These are phyloP conservation scores for Vigna trinervia DNA, from an alignment of 306 rosid species.

Conservation along the genomic window DNA sequence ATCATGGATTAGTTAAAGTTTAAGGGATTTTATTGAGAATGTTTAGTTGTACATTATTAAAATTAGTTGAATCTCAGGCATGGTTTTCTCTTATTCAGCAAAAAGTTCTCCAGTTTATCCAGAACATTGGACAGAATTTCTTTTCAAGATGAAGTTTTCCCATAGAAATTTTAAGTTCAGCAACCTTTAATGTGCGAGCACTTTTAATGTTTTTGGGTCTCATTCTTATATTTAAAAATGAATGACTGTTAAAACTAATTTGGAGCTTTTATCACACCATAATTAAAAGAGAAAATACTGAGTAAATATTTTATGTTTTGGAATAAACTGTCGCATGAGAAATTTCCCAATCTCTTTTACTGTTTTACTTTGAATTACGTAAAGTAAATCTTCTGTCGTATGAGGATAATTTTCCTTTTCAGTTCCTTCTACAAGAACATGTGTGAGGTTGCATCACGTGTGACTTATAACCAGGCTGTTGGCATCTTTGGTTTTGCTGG, in stretches of 20 bases:
- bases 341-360: neutral
- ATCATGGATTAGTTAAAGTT: neutral
- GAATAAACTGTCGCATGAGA: neutral
- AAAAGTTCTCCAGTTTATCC: neutral
- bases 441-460: slow-evolving; percentile 79
- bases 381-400: neutral
- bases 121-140: neutral
- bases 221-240: neutral
- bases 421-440: slow-evolving; percentile 88
- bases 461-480: slow-evolving; percentile 88
- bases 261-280: slow-evolving; percentile 14
- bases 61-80: neutral
- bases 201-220: neutral
- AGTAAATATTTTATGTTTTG: neutral
- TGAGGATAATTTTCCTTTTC: slow-evolving; percentile 47
- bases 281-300: neutral
- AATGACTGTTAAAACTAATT: neutral
- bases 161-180: neutral
- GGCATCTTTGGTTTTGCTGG: slow-evolving; percentile 92
- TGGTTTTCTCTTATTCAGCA: neutral
- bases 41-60: neutral
- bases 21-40: neutral
- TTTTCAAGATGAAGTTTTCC: slow-evolving; percentile 4
- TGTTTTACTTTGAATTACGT: neutral
- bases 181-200: neutral